phyloP scores from a whole-genome alignment of 2,329 filamentous ascomycete genomes.

The Conoideocrella luteorostrata region DNA sequence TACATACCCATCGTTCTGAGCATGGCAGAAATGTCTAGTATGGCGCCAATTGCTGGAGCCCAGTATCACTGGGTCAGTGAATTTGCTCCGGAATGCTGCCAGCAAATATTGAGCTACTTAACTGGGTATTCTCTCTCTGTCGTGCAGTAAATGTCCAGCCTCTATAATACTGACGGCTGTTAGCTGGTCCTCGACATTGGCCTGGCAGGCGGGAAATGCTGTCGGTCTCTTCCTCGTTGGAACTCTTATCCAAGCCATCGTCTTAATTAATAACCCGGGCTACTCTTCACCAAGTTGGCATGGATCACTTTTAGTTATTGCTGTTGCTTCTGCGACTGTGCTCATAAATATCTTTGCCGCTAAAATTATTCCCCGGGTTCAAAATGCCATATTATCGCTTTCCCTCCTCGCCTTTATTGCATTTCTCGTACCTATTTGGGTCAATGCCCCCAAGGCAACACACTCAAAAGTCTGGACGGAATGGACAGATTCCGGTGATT shows the following conservation, averaged over 20 bases:
- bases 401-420: constrained; percentile 9
- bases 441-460: constrained; percentile 9
- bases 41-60: constrained; percentile 17
- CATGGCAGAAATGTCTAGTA: constrained; percentile 18
- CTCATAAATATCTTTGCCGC: constrained; percentile 9
- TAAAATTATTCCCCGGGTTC: constrained; percentile 8
- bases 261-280: constrained; percentile 6
- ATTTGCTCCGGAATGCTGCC: constrained; percentile 9
- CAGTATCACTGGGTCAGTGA: constrained; percentile 17
- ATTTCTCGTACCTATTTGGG: constrained; percentile 10
- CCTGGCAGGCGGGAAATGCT: constrained; percentile 12
- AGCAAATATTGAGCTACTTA: constrained; percentile 23
- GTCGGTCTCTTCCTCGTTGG: constrained; percentile 10
- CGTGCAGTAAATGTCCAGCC: too few species aligned
- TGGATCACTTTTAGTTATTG: constrained; percentile 10
- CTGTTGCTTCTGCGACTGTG: background rate
- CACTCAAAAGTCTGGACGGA: constrained; percentile 8
- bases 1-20: constrained; percentile 10
- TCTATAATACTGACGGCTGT: too few species aligned
- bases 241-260: constrained; percentile 10
- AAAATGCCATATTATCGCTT: constrained; percentile 7
- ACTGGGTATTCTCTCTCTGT: background rate
- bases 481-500: constrained; percentile 10
- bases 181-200: constrained; percentile 11
- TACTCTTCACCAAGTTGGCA: constrained; percentile 9